These are phyloP conservation scores for Pseudogymnoascus sp. DNA, from an alignment of 2,329 filamentous ascomycete species.

Conservation along the genomic window DNA sequence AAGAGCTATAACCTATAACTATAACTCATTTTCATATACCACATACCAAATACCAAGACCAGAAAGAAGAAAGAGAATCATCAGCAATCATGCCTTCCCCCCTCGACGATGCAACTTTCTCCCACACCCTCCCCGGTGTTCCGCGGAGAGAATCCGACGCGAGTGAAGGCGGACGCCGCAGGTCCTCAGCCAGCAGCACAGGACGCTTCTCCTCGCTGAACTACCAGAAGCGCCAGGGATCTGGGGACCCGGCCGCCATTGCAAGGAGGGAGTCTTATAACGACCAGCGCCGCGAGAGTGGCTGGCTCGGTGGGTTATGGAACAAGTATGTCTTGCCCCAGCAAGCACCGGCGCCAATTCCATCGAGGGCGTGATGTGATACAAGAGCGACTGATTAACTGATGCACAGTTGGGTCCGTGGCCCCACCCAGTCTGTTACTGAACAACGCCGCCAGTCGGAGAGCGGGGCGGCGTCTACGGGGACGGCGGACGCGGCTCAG, in stretches of 20 bases:
- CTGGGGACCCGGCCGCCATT: background rate
- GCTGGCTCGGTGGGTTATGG: slow-evolving; percentile 33
- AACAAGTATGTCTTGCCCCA: slow-evolving; percentile 26
- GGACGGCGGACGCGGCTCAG: background rate
- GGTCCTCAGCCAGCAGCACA: background rate
- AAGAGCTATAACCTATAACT: background rate
- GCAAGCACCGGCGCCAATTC: background rate
- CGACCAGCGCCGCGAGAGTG: background rate
- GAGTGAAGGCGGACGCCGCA: background rate
- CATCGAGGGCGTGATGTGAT: background rate
- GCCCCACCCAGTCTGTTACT: background rate
- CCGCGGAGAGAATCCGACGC: background rate
- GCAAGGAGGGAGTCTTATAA: slow-evolving; percentile 6
- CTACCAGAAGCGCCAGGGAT: background rate
- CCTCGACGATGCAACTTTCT: slow-evolving; percentile 3
- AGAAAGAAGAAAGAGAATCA: background rate
- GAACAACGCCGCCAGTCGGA: background rate
- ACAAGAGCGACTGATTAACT: background rate
- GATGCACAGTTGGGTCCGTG: background rate
- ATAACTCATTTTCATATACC: background rate
- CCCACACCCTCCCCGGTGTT: background rate
- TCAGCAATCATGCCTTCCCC: background rate
- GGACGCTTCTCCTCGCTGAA: background rate
- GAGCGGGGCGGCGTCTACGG: background rate
- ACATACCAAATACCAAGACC: background rate